Evolutionary conservation across 1,284 basidiomycete genomes (phyloP), one percentile per base, ranked within the genome.

Genomic region (Leccinum brunneo-olivaceum): DNA sequence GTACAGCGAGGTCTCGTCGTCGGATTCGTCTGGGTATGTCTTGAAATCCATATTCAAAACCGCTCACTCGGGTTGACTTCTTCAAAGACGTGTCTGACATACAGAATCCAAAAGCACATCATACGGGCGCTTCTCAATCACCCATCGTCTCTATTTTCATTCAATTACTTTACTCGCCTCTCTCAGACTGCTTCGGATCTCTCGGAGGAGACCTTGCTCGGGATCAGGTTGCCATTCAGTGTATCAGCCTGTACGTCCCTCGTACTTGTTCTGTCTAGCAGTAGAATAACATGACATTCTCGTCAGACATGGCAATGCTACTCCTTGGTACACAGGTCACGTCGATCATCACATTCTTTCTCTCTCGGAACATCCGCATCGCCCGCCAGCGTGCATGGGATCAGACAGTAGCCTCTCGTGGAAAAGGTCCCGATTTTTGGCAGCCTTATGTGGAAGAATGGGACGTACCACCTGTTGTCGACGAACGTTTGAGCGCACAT

Each of bases 381-480:
- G 84, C 88, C 0, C 75, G 84, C 3, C 78, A 81, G 29, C 74
- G 86, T 8, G 89, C 77, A n/a, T 89, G 75, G 76, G 78, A 81
- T 24, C 80, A 91, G 56, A 92, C 90, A 0, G 77, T 92, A 21
- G 65, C 72, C 15, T 91, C 87, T 2, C 76, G 90, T 2, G 80
- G 81, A 7, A 93, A 93, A 57, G 78, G 79, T 0, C 65, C 72
- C 0, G 80, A 85, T n/a, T 93, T 92, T 67, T 93, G 88, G 88
- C 71, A 75, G 49, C 79, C 84, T 0, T 94, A 94, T 53, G 79
- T 90, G 3, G 90, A 94, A 57, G 90, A 93, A 65, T 91, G 84
- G 86, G 74, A 82, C 15, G 56, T 69, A 5, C 89, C 89, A 0
- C 89, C 90, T 0, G 52, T 56, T 4, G 61, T 68, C 20, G 56